These are phyloP conservation scores for Wickerhamiella sergipiensis DNA, from an alignment of 805 yeast species.

Conservation along the genomic window DNA sequence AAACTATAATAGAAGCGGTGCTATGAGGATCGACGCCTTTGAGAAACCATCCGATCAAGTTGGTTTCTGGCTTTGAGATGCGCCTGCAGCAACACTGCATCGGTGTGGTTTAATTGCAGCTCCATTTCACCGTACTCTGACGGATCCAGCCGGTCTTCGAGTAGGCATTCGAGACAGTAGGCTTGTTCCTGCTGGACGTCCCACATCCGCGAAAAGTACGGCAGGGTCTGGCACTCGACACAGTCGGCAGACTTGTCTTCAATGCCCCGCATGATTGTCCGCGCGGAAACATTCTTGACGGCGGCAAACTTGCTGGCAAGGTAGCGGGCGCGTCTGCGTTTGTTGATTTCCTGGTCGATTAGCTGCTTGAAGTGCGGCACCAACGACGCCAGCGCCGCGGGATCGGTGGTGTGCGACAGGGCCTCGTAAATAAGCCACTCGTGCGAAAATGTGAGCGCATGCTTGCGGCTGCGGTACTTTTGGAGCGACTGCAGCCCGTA, in stretches of 20 bases:
- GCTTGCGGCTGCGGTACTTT: conserved; percentile 19
- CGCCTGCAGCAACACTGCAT: not conserved
- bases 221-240: conserved; percentile 3
- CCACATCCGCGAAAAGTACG: conserved; percentile 3
- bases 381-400: conserved; percentile 16
- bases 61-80: not conserved
- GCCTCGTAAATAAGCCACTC: conserved; percentile 21
- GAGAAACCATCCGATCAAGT: not conserved
- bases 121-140: not conserved
- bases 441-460: conserved; percentile 25
- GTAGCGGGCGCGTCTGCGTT: not conserved
- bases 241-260: conserved; percentile 2
- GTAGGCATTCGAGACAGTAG: not conserved
- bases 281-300: not conserved
- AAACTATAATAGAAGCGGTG: too few relatives aligned
- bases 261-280: not conserved
- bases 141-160: not conserved
- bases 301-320: not conserved
- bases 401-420: conserved; percentile 10
- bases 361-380: conserved; percentile 8
- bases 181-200: not conserved
- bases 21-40: too few relatives aligned
- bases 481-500: conserved; percentile 21
- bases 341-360: conserved; percentile 4
- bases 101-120: not conserved